Percentiles rank a stretch among this genome's conserved stretches.
phyloP scores from a whole-genome alignment of 306 rosid species.

The Pueraria montana region DNA sequence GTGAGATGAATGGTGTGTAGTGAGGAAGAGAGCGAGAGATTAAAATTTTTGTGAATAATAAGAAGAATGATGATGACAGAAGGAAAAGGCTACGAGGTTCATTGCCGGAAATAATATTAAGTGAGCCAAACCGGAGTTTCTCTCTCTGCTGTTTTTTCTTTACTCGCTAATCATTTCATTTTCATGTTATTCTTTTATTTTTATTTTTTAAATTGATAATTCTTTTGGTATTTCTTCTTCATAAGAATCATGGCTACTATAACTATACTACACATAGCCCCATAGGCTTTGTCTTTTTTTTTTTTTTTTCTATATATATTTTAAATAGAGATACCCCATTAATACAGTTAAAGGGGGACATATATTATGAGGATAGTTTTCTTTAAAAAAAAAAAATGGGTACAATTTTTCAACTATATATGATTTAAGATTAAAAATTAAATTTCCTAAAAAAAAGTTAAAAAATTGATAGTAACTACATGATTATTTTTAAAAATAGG shows the following conservation, averaged over 20 bases:
- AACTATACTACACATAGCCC: constrained; percentile 1
- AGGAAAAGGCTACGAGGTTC: constrained; percentile 54
- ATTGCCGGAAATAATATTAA: constrained; percentile 43
- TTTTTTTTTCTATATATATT: not conserved
- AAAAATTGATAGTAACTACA: no score
- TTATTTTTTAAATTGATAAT: not conserved
- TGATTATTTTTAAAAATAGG: no score
- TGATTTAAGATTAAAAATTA: no score
- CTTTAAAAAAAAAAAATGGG: not conserved
- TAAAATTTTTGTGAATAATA: constrained; percentile 34
- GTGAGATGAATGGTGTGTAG: constrained; percentile 24
- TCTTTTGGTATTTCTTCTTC: not conserved
- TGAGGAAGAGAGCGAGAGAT: constrained; percentile 28
- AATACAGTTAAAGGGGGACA: not conserved
- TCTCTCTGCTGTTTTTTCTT: constrained; percentile 32
- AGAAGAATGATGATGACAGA: constrained; percentile 44
- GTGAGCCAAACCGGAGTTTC: constrained; percentile 28
- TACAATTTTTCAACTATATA: no score
- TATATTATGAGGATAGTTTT: not conserved
- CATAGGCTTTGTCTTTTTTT: constrained; percentile 23
- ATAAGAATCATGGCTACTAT: constrained; percentile 12
- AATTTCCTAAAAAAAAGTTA: no score
- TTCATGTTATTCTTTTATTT: not conserved
- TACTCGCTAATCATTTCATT: constrained; percentile 50
- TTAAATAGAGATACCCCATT: not conserved